These are phyloP conservation scores for Ophiocordyceps camponoti-rufipedis DNA, from an alignment of 2,329 filamentous ascomycete species.

Conservation along the genomic window DNA sequence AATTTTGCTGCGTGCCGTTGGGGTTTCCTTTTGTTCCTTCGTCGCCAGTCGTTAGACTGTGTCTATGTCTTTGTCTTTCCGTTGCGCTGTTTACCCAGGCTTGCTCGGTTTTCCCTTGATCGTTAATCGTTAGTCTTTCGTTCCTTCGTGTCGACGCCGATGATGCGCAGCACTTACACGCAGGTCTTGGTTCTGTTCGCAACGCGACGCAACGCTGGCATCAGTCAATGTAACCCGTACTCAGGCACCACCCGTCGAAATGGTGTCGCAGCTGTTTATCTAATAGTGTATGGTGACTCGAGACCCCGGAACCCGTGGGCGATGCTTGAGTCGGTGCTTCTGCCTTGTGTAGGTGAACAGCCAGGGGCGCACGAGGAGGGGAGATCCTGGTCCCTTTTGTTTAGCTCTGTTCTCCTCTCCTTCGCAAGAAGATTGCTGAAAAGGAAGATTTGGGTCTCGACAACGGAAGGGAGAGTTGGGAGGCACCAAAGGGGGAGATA, in stretches of 20 bases:
- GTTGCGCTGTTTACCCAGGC: no score
- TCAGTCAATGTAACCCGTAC: not conserved
- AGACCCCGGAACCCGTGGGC: not conserved
- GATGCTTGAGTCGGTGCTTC: not conserved
- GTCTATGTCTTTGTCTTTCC: no score
- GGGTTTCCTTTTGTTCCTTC: no score
- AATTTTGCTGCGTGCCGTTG: no score
- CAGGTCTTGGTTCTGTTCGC: no score
- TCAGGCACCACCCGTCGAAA: not conserved
- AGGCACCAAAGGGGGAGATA: not conserved
- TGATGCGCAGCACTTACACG: no score
- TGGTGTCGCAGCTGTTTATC: not conserved
- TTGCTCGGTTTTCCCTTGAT: no score
- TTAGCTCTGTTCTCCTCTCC: no score
- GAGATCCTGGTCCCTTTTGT: not conserved
- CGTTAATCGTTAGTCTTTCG: no score
- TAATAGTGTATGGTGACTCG: not conserved
- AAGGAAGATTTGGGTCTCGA: not conserved
- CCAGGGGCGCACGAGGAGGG: not conserved
- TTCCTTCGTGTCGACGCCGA: no score
- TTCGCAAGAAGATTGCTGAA: not conserved
- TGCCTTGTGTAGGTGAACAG: not conserved
- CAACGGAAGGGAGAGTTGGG: not conserved
- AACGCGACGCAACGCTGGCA: not conserved
- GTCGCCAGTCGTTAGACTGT: no score